phyloP scores from a whole-genome alignment of 2,329 filamentous ascomycete genomes.

The Aspergillus ustus region DNA sequence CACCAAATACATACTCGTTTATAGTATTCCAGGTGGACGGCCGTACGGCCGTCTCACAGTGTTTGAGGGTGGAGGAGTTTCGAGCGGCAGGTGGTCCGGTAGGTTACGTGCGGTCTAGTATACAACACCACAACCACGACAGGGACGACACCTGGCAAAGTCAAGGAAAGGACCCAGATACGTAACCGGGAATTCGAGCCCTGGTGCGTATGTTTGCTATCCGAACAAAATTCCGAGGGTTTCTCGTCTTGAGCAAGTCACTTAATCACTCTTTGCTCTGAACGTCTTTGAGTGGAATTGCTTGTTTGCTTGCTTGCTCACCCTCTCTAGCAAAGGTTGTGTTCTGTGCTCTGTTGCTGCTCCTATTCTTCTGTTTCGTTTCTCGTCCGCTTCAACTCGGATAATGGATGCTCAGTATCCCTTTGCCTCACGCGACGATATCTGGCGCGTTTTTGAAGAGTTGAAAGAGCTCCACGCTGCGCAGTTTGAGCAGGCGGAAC shows the following conservation, averaged over 20 bases:
- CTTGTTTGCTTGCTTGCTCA: background rate
- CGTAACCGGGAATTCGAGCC: background rate
- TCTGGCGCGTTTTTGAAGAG: constrained; percentile 68
- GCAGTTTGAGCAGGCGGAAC: constrained; percentile 65
- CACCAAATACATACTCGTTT: constrained; percentile 19
- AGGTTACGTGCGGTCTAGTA: background rate
- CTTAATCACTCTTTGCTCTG: background rate
- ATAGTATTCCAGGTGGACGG: constrained; percentile 38
- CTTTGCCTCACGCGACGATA: constrained; percentile 67
- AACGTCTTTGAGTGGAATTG: constrained; percentile 7
- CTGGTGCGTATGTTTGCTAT: constrained; percentile 7
- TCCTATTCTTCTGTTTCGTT: background rate
- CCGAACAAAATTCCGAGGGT: background rate
- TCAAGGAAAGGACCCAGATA: background rate
- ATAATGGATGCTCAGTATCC: constrained; percentile 67
- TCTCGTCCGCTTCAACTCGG: constrained; percentile 16
- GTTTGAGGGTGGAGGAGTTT: constrained; percentile 35
- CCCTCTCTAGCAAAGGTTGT: background rate
- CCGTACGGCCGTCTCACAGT: constrained; percentile 42
- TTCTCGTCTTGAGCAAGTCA: background rate
- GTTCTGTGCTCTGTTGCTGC: background rate
- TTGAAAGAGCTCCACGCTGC: constrained; percentile 64
- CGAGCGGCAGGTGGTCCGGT: constrained; percentile 23
- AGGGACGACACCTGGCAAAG: background rate
- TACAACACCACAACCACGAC: background rate